phyloP scores from a whole-genome alignment of 2,329 filamentous ascomycete genomes.

The Didymosphaeria variabile region DNA sequence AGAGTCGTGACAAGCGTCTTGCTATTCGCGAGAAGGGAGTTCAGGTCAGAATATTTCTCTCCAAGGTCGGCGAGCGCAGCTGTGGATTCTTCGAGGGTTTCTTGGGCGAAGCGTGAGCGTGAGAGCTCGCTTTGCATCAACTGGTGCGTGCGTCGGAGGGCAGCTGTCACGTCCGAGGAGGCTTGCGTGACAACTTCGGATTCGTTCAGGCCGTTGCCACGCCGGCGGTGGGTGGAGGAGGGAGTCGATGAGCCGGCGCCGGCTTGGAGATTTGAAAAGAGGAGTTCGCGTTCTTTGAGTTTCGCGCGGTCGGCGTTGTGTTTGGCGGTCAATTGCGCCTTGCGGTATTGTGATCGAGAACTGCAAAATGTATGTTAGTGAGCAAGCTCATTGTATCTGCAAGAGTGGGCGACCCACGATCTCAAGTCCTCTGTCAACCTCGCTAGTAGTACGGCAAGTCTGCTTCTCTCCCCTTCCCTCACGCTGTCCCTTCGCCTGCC shows the following conservation, averaged over 20 bases:
- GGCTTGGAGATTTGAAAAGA: slow-evolving; percentile 72
- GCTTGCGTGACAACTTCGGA: slow-evolving; percentile 78
- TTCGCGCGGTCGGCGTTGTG: slow-evolving; percentile 77
- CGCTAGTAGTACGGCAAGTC: slow-evolving; percentile 72
- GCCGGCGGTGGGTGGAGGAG: slow-evolving; percentile 48
- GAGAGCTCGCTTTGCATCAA: slow-evolving; percentile 86
- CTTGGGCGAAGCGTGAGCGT: slow-evolving; percentile 87
- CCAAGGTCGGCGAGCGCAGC: slow-evolving; percentile 81
- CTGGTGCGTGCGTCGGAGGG: slow-evolving; percentile 84
- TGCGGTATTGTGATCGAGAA: slow-evolving; percentile 75
- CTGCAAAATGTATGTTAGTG: slow-evolving; percentile 43
- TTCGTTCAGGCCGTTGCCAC: slow-evolving; percentile 64
- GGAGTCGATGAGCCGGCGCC: slow-evolving; percentile 46
- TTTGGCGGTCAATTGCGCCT: slow-evolving; percentile 82
- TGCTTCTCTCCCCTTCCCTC: slow-evolving; percentile 69
- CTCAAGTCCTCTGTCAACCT: slow-evolving; percentile 76
- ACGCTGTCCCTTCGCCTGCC: slow-evolving; percentile 58
- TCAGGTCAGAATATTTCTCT: slow-evolving; percentile 82
- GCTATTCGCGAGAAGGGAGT: slow-evolving; percentile 78
- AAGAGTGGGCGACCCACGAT: slow-evolving; percentile 62
- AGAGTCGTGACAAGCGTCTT: slow-evolving; percentile 79
- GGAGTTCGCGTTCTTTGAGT: slow-evolving; percentile 76
- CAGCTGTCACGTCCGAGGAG: slow-evolving; percentile 82
- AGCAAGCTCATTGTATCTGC: too few species aligned
- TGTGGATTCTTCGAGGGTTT: slow-evolving; percentile 85